Base-by-base conservation (phyloP, 148 eudicot genomes). In the Arbutus unedo region DNA sequence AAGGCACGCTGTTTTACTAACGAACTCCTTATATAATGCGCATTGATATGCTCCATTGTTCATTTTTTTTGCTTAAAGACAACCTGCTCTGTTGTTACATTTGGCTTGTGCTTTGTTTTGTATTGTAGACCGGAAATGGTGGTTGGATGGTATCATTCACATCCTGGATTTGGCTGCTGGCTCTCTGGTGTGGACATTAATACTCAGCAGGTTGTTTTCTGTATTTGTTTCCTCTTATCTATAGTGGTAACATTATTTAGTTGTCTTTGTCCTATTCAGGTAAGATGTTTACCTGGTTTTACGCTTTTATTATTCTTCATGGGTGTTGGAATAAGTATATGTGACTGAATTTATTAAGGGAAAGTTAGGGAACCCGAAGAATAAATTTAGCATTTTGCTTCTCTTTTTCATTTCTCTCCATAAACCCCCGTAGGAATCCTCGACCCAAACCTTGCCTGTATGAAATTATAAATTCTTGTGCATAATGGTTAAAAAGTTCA, bases 121-220 rank as follows among this genome's bases (percentile, higher is more conserved):
- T 79, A 79, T 82, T 85, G 10, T 80, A 93, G 96, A 84, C 96
- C 96, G 15, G 96, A 93, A 86, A 93, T 93, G 96, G 96, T 93
- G 75, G 96, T 91, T n/a, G 96, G 96, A 76, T 93, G 93, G 96
- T 94, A 94, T 79, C 98, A 94, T 83, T 94, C 95, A n/a, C 98
- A 94, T 88, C 98, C 98, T 84, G 98, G 98, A 76, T 94, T 94
- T 87, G 98, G 98, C 76, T 93, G 96, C 74, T 94, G 98, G 98
- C 93, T 92, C 31, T 94, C 98, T 82, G 98, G 98, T 79, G 98
- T 94, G 51, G 98, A 94, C 88, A 94, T 94, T 79, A 92, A 94
- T 80, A 94, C 98, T 76, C 96, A 93, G 78, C 96, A 93, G 96
- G 94, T 93, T 49, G 60, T 74, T 6, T 68, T 82, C 80, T 44